A percentile compares a stretch with the other conserved stretches of the same genome.
Evolutionary conservation across 2,329 filamentous ascomycete genomes (phyloP).

Genomic region (Aspergillus sp.): DNA sequence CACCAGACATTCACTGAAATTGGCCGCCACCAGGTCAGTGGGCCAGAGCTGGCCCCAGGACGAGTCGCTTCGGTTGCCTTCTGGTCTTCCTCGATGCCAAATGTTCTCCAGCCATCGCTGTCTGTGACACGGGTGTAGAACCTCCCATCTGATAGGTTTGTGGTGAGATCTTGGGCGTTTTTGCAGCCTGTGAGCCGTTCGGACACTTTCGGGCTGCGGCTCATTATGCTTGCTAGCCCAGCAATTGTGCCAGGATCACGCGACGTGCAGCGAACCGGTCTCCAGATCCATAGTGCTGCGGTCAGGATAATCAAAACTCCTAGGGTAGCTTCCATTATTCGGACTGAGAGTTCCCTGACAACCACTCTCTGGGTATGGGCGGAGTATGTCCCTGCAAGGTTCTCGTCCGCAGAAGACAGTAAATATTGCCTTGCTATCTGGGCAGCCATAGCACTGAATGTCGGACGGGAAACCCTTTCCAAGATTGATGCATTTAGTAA

Average conservation of each 20-base stretch:
- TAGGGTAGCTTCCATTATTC: constrained; percentile 9
- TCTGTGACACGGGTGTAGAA: not conserved
- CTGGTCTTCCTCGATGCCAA: not conserved
- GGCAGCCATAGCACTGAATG: constrained; percentile 1
- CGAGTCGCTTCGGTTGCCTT: not conserved
- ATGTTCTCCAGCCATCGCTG: not conserved
- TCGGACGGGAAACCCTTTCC: not conserved
- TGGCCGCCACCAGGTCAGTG: constrained; percentile 6
- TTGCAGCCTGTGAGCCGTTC: not conserved
- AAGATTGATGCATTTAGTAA: constrained; percentile 1
- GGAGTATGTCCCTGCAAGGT: constrained; percentile 2
- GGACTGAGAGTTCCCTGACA: constrained; percentile 8
- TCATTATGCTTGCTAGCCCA: constrained; percentile 8
- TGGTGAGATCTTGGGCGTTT: not conserved
- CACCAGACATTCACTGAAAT: constrained; percentile 2
- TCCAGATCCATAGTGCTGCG: constrained; percentile 4
- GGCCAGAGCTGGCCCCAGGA: not conserved
- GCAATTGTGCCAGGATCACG: constrained; percentile 13
- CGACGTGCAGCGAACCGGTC: constrained; percentile 8
- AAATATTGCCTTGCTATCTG: constrained; percentile 7
- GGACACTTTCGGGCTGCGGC: constrained; percentile 1
- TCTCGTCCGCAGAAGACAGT: not conserved
- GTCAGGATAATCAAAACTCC: not conserved
- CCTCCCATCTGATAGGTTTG: not conserved
- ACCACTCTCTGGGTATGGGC: constrained; percentile 1